Conservation (phyloP, 1,284 basidiomycete genomes). For the Malassezia psittaci region DNA sequence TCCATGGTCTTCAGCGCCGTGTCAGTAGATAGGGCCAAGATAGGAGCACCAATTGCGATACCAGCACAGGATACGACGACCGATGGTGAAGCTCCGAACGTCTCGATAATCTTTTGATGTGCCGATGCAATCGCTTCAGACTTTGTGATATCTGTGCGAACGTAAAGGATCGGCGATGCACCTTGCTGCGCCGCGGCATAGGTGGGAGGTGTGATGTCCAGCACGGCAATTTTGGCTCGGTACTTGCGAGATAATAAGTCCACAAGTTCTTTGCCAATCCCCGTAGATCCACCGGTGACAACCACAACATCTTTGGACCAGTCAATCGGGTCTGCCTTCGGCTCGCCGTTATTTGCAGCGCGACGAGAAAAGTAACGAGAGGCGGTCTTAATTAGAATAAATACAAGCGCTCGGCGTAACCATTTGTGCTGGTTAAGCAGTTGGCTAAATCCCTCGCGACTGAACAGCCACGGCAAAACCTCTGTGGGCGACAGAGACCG, state of each 20-base stretch:
- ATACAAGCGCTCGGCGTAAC: slow-evolving; percentile 25
- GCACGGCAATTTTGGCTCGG: slow-evolving; percentile 36
- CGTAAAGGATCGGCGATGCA: slow-evolving; percentile 40
- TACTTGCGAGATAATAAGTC: slow-evolving; percentile 32
- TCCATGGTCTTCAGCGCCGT: slow-evolving; percentile 27
- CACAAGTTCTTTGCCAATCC: slow-evolving; percentile 43
- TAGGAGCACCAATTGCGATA: slow-evolving; percentile 33
- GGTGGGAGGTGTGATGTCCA: slow-evolving; percentile 38
- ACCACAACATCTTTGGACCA: slow-evolving; percentile 41
- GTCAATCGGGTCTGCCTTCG: slow-evolving; percentile 26
- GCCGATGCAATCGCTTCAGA: slow-evolving; percentile 29
- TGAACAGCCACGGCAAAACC: neutral
- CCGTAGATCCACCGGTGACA: slow-evolving; percentile 43
- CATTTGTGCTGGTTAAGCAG: slow-evolving; percentile 33
- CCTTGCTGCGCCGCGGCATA: slow-evolving; percentile 31
- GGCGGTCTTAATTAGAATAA: slow-evolving; percentile 27
- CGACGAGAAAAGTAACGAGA: slow-evolving; percentile 32
- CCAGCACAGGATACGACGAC: slow-evolving; percentile 43
- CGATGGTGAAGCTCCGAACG: slow-evolving; percentile 23
- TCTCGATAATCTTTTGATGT: slow-evolving; percentile 32
- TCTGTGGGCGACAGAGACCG: slow-evolving; percentile 7
- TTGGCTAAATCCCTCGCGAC: neutral
- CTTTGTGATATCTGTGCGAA: slow-evolving; percentile 42
- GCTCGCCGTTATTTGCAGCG: slow-evolving; percentile 31
- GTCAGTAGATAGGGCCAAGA: slow-evolving; percentile 31